Evolutionary conservation across 2,329 filamentous ascomycete genomes (phyloP).

Genomic region (Botrytis tulipae): DNA sequence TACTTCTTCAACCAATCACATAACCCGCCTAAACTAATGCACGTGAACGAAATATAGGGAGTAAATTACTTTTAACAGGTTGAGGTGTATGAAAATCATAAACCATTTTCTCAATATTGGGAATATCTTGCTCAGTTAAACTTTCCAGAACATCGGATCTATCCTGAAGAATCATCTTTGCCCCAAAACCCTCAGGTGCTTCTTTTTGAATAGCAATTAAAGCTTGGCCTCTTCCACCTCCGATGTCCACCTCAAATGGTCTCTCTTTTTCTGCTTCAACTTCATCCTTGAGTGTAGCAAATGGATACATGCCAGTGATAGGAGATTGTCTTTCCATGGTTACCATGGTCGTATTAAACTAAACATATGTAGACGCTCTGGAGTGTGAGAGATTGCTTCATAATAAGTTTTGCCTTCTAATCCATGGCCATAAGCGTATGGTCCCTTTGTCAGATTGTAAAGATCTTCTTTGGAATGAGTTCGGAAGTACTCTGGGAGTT

Average conservation of each 20-base stretch:
- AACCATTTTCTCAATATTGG: slow-evolving; percentile 33
- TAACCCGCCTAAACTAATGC: not conserved
- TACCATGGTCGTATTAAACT: not conserved
- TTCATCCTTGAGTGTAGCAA: not conserved
- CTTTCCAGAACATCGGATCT: slow-evolving; percentile 31
- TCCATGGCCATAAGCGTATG: not conserved
- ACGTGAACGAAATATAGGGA: not conserved
- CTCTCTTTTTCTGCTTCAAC: slow-evolving; percentile 23
- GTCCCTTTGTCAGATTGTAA: not conserved
- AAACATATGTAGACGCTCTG: not conserved
- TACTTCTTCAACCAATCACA: not conserved
- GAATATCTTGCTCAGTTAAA: slow-evolving; percentile 29
- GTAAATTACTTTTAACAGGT: slow-evolving; percentile 31
- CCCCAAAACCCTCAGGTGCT: slow-evolving; percentile 23
- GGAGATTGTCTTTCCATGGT: slow-evolving; percentile 16
- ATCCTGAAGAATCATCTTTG: slow-evolving; percentile 36
- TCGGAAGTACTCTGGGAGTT: not conserved
- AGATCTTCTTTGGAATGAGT: not conserved
- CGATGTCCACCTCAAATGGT: slow-evolving; percentile 32
- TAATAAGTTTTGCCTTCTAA: slow-evolving; percentile 30
- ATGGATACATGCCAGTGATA: slow-evolving; percentile 25
- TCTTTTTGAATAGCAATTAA: slow-evolving; percentile 34
- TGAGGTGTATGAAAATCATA: slow-evolving; percentile 37
- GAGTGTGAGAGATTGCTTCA: slow-evolving; percentile 22
- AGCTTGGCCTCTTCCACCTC: slow-evolving; percentile 29